Evolutionary conservation across 495 filamentous ascomycete species (phyloP).

Genomic region (Elasticomyces elasticus): DNA sequence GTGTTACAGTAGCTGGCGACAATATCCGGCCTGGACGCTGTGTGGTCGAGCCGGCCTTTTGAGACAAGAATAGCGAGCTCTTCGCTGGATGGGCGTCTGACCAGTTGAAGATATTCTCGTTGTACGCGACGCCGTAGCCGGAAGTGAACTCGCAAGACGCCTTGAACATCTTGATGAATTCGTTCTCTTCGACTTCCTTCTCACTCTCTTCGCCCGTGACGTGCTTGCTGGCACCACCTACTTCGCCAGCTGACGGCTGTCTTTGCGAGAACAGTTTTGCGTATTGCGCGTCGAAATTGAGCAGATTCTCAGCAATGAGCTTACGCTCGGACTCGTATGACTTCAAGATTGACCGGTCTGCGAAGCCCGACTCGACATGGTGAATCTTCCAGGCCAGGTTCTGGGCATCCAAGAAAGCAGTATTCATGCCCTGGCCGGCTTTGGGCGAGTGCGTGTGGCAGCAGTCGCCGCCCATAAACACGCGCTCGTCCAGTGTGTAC

Average conservation of each 20-base stretch:
- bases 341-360: constrained; percentile 45
- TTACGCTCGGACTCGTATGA: constrained; percentile 65
- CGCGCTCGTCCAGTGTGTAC: constrained; percentile 50
- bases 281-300: constrained; percentile 53
- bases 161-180: constrained; percentile 58
- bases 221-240: constrained; percentile 38
- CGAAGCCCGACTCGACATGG: constrained; percentile 45
- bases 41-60: constrained; percentile 46
- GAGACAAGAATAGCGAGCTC: constrained; percentile 49
- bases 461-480: constrained; percentile 55
- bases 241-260: constrained; percentile 48
- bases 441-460: constrained; percentile 62
- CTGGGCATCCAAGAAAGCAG: constrained; percentile 44
- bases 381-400: constrained; percentile 71
- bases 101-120: constrained; percentile 58
- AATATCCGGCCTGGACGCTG: constrained; percentile 62
- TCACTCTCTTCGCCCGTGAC: constrained; percentile 20
- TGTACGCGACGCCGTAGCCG: constrained; percentile 55
- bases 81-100: constrained; percentile 61
- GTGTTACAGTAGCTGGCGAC: constrained; percentile 65
- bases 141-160: constrained; percentile 55
- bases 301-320: constrained; percentile 59
- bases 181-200: constrained; percentile 38
- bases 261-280: constrained; percentile 40
- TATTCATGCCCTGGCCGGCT: constrained; percentile 71